Base-by-base conservation (phyloP, 129 eudicot genomes). In the Oenanthe sinensis region DNA sequence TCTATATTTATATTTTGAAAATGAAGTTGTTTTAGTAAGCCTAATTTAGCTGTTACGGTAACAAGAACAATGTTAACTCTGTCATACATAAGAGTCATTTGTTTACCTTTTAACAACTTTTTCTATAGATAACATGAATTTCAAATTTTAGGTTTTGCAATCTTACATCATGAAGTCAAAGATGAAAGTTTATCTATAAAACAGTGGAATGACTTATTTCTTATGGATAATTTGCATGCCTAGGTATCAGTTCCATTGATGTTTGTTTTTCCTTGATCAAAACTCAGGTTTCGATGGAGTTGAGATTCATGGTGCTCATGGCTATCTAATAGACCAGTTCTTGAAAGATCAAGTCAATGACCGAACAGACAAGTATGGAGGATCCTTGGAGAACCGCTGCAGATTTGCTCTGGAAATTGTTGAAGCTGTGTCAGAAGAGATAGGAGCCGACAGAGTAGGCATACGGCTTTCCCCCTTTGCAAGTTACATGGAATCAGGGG, bases 241-340 rank as follows among this genome's bases (percentile, higher is more conserved):
- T 62, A 33, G 20, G 42, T 33, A 9, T 33, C 44, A 2, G 48
- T 43, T 44, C 20, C 76, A 72, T 42, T n/a, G 54, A 72, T 19
- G 10, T 10, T 60, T 71, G 2, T 44, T 43, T 43, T 44, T 8
- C 46, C 37, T 47, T n/a, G 6, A 5, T 40, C 30, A 8, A 55
- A 42, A 77, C 45, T 20, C 3, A 77, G 80, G 86, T 24, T 83
- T 83, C 22, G 86, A 83, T 48, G 86, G 86, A 11, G 82, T 83
- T 50, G 86, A 83, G 33, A 48, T 83, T 17, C 86, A 83, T 28
- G 86, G 79, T 65, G 86, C 86, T 63, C 77, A 72, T 65, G 86
- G 86, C 15, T 83, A 30, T 79, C 82, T 83, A 36, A 48, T 83
- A 8, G 86, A 83, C 80, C 86, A 83, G 48, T 83, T 83, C 68